These are phyloP conservation scores for Aspergillus piperis DNA, from an alignment of 2,329 filamentous ascomycete species.

Conservation along the genomic window DNA sequence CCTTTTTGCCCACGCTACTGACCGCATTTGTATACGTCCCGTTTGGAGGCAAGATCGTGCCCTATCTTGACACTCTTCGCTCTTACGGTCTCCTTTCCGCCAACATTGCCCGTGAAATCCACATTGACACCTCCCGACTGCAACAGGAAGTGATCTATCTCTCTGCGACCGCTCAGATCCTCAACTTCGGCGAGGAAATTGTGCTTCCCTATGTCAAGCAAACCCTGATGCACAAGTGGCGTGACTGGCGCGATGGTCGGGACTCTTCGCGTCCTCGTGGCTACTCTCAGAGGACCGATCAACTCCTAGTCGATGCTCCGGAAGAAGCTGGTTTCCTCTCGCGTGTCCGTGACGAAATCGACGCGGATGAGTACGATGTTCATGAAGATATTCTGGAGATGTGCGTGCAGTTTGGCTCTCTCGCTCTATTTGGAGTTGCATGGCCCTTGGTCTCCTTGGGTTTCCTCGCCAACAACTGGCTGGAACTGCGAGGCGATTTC, in stretches of 20 bases:
- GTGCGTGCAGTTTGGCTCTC: conserved; percentile 85
- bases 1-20: conserved; percentile 87
- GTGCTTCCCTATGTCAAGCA: conserved; percentile 84
- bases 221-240: conserved; percentile 71
- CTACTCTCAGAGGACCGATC: conserved; percentile 44
- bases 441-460: conserved; percentile 92
- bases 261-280: conserved; percentile 36
- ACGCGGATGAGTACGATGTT: conserved; percentile 83
- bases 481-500: conserved; percentile 89
- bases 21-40: conserved; percentile 95
- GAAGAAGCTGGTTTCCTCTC: conserved; percentile 80
- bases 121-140: conserved; percentile 79
- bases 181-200: conserved; percentile 82
- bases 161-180: conserved; percentile 88
- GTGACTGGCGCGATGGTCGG: conserved; percentile 29
- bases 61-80: conserved; percentile 81
- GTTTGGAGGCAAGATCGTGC: conserved; percentile 80
- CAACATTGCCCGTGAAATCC: conserved; percentile 61
- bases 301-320: conserved; percentile 62
- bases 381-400: conserved; percentile 90
- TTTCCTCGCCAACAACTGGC: conserved; percentile 93
- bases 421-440: conserved; percentile 86
- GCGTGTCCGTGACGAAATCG: conserved; percentile 78
- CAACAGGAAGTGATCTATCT: conserved; percentile 94
- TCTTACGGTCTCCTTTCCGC: conserved; percentile 47